Evolutionary conservation across 2,329 filamentous ascomycete genomes (phyloP), one percentile per base, ranked within the genome.

Genomic region (Akanthomyces dipterigenus): DNA sequence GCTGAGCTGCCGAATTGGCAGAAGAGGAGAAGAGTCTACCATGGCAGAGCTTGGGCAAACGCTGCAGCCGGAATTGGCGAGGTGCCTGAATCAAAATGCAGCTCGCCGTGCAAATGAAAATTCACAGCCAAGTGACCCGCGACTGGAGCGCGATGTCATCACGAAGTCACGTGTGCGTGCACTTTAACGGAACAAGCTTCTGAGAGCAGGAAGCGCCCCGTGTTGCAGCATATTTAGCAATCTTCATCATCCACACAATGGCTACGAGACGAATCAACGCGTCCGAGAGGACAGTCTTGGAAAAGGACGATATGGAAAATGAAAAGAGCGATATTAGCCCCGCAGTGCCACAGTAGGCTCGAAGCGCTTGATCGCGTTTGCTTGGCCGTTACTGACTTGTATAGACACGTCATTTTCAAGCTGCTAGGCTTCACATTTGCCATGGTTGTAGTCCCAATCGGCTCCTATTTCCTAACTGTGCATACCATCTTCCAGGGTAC

Each of bases 371-470:
- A 18, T 58, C 57, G 45, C 55, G 28, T 43, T 53, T 43, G 36
- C 50, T 62, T 65, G 5, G 65, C 50, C 14, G 58, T 63, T 60
- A 16, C 24, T 53, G 22, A 60, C 45, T 24, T 18, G 40, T 12
- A 60, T 38, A 91, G 91, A 62, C 81, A 89, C 70, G 92, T 98
- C 66, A 95, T 99, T 65, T 78, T 88, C 70, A 99, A 98, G 77
- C 86, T 99, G 22, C 82, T 98, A 18, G 87, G 84, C 65, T 98
- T 97, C 77, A 96, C 93, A 0, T 79, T 93, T 43, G 93, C 92
- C 71, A 98, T 99, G 93, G 83, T 97, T 63, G 83, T 89, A 18
- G 76, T 90, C 22, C 95, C 95, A 16, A 91, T 99, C 67, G 88
- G 90, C 45, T 91, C 89, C 46, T 99, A 97, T 76, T 99, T 96